Conservation (phyloP, 495 filamentous ascomycete genomes). For the Penicillium pulvis region DNA sequence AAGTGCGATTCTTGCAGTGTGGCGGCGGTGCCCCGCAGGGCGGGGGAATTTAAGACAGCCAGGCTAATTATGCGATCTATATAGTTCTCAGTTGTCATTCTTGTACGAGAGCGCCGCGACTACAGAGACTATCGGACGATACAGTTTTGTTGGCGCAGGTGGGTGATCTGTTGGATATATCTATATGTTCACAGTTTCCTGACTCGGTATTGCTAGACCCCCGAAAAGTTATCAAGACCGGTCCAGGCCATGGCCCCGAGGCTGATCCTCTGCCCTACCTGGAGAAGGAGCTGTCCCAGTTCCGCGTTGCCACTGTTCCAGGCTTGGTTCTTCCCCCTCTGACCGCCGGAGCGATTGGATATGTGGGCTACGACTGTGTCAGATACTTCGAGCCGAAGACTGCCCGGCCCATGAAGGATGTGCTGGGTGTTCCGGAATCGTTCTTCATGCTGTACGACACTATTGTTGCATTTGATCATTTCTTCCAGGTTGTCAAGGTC, state of each 20-base stretch:
- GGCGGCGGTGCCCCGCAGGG: slow-evolving; percentile 7
- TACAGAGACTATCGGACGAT: slow-evolving; percentile 85
- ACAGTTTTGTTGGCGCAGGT: slow-evolving; percentile 93
- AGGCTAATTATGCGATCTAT: slow-evolving; percentile 17
- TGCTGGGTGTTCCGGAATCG: slow-evolving; percentile 84
- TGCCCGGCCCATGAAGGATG: slow-evolving; percentile 79
- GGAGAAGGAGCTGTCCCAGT: slow-evolving; percentile 74
- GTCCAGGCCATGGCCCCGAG: slow-evolving; percentile 79
- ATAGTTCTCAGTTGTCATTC: slow-evolving; percentile 60
- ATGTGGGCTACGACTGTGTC: slow-evolving; percentile 96
- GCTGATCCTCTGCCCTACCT: slow-evolving; percentile 81
- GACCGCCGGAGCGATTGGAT: slow-evolving; percentile 91
- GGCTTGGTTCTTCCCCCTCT: slow-evolving; percentile 78
- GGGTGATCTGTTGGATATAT: slow-evolving; percentile 15
- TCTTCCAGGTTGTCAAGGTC: slow-evolving; percentile 87
- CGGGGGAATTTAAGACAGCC: slow-evolving; percentile 7
- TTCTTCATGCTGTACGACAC: slow-evolving; percentile 99
- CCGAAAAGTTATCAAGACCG: slow-evolving; percentile 82
- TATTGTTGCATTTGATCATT: slow-evolving; percentile 92
- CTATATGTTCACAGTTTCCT: neutral
- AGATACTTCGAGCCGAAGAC: slow-evolving; percentile 97
- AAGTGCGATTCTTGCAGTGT: slow-evolving; percentile 34
- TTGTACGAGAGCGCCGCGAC: slow-evolving; percentile 94
- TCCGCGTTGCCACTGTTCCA: slow-evolving; percentile 77
- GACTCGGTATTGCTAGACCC: slow-evolving; percentile 56